Evolutionary conservation across 208 protist genomes (phyloP).

Genomic region (Wallacemonas sp.): DNA sequence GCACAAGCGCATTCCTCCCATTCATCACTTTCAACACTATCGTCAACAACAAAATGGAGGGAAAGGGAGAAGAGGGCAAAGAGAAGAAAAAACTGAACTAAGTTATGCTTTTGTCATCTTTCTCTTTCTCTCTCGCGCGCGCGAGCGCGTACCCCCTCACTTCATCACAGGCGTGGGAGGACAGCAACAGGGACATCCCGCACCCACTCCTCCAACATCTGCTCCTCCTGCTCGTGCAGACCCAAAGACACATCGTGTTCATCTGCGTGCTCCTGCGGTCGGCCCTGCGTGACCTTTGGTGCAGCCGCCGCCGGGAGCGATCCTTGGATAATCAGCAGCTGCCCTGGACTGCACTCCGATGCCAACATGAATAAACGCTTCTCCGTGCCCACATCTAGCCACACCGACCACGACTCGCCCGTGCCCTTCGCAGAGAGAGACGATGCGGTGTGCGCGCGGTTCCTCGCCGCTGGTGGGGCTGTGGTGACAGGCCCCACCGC

Average conservation of each 20-base stretch:
- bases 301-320: conserved; percentile 15
- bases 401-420: conserved; percentile 45
- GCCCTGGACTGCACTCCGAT: conserved; percentile 53
- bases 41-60: no score
- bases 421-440: not conserved
- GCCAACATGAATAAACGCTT: conserved; percentile 33
- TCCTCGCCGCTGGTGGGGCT: not conserved
- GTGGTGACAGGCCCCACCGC: not conserved
- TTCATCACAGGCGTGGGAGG: conserved; percentile 8
- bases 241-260: no score
- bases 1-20: no score
- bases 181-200: conserved; percentile 21
- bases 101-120: no score
- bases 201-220: conserved; percentile 35
- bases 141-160: no score
- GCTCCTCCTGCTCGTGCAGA: conserved; percentile 14
- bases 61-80: no score
- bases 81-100: no score
- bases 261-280: conserved; percentile 24
- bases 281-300: not conserved
- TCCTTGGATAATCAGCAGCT: conserved; percentile 58
- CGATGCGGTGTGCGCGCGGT: not conserved
- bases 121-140: no score
- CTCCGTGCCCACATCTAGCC: conserved; percentile 39
- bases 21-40: no score